Conservation (phyloP, 495 filamentous ascomycete genomes). For the Aspergillus coremiiformis region DNA sequence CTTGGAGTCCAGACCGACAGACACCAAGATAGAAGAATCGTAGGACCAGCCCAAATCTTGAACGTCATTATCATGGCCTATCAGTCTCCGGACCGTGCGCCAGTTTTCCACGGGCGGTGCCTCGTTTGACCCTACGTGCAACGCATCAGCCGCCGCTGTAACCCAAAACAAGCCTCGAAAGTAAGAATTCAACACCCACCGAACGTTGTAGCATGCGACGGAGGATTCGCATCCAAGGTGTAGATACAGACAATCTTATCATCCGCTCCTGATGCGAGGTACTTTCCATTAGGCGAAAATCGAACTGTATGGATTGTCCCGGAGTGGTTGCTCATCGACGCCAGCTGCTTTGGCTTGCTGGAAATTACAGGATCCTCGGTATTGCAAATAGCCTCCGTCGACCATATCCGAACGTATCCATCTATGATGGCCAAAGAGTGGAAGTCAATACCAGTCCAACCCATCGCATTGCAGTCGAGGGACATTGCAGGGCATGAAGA, state of each 20-base stretch:
- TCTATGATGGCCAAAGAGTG: slow-evolving; percentile 43
- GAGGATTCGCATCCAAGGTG: slow-evolving; percentile 72
- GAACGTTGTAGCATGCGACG: slow-evolving; percentile 64
- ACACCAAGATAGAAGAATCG: slow-evolving; percentile 91
- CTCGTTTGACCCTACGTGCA: slow-evolving; percentile 68
- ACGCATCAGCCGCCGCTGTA: slow-evolving; percentile 5
- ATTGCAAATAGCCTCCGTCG: slow-evolving; percentile 83
- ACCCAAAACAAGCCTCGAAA: background rate
- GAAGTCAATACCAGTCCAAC: slow-evolving; percentile 12
- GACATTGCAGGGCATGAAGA: background rate
- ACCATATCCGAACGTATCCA: slow-evolving; percentile 96
- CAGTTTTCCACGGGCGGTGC: slow-evolving; percentile 92
- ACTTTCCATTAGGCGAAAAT: slow-evolving; percentile 88
- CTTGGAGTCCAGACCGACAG: slow-evolving; percentile 94
- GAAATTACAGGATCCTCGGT: slow-evolving; percentile 57
- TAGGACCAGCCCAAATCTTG: slow-evolving; percentile 97
- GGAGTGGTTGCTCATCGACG: slow-evolving; percentile 95
- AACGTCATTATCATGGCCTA: slow-evolving; percentile 97
- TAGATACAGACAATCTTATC: slow-evolving; percentile 99
- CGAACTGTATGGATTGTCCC: slow-evolving; percentile 95
- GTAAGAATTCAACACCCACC: slow-evolving; percentile 43
- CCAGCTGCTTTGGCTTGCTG: slow-evolving; percentile 82
- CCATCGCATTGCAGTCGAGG: background rate
- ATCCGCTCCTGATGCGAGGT: slow-evolving; percentile 92
- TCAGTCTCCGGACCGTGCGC: slow-evolving; percentile 85